These are phyloP conservation scores for Eucalyptus tenuipes DNA, from an alignment of 345 rosid species.

Conservation along the genomic window DNA sequence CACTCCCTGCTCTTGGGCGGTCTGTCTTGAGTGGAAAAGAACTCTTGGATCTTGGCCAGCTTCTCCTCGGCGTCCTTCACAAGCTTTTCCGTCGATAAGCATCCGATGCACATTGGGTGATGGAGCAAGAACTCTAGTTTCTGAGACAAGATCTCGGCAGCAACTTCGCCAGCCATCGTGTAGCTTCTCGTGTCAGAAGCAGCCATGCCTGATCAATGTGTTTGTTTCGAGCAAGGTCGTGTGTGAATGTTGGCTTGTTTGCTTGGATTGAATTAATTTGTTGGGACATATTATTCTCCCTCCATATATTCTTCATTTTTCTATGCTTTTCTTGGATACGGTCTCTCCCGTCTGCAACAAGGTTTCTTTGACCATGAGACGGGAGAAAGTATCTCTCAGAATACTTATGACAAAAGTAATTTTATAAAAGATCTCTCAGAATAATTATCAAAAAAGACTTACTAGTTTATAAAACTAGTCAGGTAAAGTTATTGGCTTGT, in stretches of 20 bases:
- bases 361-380: no score
- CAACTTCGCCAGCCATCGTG: accelerated
- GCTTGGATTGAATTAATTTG: background rate
- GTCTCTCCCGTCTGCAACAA: background rate
- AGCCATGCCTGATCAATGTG: background rate
- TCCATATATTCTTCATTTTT: background rate
- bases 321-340: background rate
- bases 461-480: no score
- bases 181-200: background rate
- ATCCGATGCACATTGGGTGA: background rate
- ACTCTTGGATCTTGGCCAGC: background rate
- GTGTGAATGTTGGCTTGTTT: background rate
- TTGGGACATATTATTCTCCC: no score
- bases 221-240: background rate
- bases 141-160: background rate
- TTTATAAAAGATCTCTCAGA: no score
- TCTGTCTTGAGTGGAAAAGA: background rate
- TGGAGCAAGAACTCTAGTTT: background rate
- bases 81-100: accelerated
- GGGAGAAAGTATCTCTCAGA: no score
- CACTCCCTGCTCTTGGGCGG: background rate
- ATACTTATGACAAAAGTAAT: no score
- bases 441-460: no score
- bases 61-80: background rate
- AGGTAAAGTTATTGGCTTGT: no score